Conservation (phyloP, 331 rosid species). For the Pyrus hybrid region DNA sequence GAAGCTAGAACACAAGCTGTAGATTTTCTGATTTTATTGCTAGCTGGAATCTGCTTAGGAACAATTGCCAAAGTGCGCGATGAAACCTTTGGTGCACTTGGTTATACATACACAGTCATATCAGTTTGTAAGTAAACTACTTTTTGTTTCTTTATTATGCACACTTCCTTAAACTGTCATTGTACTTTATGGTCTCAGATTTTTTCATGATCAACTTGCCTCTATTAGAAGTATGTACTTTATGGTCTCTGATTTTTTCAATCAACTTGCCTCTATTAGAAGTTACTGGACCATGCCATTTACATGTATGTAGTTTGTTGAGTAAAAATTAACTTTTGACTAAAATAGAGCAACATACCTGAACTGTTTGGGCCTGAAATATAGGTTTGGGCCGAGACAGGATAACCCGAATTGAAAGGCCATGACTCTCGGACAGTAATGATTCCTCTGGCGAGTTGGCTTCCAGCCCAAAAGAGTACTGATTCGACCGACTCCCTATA, state of each 20-base stretch:
- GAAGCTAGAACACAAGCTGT: slow-evolving; percentile 84
- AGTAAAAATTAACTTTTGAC: too few relatives aligned
- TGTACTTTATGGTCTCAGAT: neutral
- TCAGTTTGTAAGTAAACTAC: slow-evolving; percentile 73
- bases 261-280: neutral
- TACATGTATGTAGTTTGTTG: too few relatives aligned
- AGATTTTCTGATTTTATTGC: slow-evolving; percentile 71
- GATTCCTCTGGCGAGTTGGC: too few relatives aligned
- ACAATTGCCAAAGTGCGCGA: slow-evolving; percentile 96
- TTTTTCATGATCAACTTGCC: neutral
- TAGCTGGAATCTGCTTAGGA: slow-evolving; percentile 95
- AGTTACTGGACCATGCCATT: neutral
- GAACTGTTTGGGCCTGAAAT: neutral
- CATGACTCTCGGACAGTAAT: too few relatives aligned
- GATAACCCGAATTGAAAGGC: too few relatives aligned
- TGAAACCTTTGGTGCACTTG: slow-evolving; percentile 80
- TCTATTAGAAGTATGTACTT: neutral
- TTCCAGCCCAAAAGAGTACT: too few relatives aligned
- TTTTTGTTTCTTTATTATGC: neutral
- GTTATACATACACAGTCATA: slow-evolving; percentile 92
- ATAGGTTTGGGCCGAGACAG: too few relatives aligned
- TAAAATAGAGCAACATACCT: neutral
- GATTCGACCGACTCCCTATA: too few relatives aligned
- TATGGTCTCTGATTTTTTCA: neutral
- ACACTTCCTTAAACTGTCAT: neutral